Conservation (phyloP, 1,139 yeast species). For the Saccharomycopsis phalli region DNA sequence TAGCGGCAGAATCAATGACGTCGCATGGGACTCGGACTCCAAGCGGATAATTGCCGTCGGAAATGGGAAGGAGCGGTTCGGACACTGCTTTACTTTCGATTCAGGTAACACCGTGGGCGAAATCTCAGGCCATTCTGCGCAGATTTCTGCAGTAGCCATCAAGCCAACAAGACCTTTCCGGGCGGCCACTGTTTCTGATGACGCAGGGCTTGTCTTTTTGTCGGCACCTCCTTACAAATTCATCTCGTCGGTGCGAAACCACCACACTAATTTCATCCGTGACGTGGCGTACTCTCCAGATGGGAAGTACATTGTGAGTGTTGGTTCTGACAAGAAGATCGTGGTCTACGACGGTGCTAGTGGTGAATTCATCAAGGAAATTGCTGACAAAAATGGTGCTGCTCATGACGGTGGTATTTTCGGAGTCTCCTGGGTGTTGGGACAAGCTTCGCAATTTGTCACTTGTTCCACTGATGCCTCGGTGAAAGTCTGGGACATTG, state of each 20-base stretch:
- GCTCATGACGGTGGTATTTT: slow-evolving; percentile 77
- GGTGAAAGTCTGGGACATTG: slow-evolving; percentile 54
- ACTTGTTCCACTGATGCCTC: slow-evolving; percentile 82
- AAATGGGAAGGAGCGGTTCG: slow-evolving; percentile 83
- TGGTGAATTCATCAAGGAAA: slow-evolving; percentile 58
- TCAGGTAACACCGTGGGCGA: slow-evolving; percentile 95
- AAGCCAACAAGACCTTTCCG: slow-evolving; percentile 88
- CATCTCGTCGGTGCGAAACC: slow-evolving; percentile 57
- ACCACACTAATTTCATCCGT: slow-evolving; percentile 70
- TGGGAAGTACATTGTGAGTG: slow-evolving; percentile 64
- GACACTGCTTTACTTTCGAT: slow-evolving; percentile 90
- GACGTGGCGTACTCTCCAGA: slow-evolving; percentile 81
- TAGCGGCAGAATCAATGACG: slow-evolving; percentile 72
- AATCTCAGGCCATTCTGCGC: slow-evolving; percentile 86
- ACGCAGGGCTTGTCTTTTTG: slow-evolving; percentile 72
- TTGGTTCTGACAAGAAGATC: slow-evolving; percentile 76
- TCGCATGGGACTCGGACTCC: slow-evolving; percentile 91
- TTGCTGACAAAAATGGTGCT: slow-evolving; percentile 26
- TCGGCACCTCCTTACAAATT: slow-evolving; percentile 95
- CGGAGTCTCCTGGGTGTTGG: slow-evolving; percentile 62
- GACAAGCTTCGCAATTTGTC: slow-evolving; percentile 47
- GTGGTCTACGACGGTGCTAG: slow-evolving; percentile 80
- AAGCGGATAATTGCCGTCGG: slow-evolving; percentile 89
- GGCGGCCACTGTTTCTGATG: slow-evolving; percentile 91
- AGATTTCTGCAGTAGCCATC: slow-evolving; percentile 75